Conservation (phyloP, 2,329 filamentous ascomycete species). For the Nemania diffusa region DNA sequence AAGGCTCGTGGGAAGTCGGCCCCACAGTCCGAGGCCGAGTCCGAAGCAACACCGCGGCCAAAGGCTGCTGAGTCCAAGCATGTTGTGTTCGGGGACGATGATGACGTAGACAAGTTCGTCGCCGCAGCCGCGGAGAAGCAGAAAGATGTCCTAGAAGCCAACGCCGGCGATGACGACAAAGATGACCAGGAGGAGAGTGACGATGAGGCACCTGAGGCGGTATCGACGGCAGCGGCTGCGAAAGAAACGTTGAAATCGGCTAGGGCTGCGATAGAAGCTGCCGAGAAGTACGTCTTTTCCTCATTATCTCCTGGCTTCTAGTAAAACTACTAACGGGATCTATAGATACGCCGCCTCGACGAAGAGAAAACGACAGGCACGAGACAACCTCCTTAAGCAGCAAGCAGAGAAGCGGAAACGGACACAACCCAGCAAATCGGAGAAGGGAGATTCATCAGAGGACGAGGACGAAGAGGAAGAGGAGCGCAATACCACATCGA, state of each 20-base stretch:
- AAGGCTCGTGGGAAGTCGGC: not conserved
- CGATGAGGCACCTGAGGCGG: slow-evolving; percentile 67
- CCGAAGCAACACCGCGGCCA: slow-evolving; percentile 33
- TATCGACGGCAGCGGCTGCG: slow-evolving; percentile 64
- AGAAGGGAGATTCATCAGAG: slow-evolving; percentile 21
- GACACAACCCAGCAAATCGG: slow-evolving; percentile 23
- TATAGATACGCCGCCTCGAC: slow-evolving; percentile 60
- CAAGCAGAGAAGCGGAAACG: slow-evolving; percentile 64
- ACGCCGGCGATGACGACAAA: slow-evolving; percentile 40
- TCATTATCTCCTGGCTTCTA: not conserved
- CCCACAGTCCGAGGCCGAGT: slow-evolving; percentile 32
- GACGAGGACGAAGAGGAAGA: slow-evolving; percentile 34
- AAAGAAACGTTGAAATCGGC: slow-evolving; percentile 58
- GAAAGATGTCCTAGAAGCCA: slow-evolving; percentile 14
- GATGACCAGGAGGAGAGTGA: slow-evolving; percentile 55
- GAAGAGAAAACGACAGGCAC: slow-evolving; percentile 66
- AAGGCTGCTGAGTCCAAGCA: slow-evolving; percentile 45
- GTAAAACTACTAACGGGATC: slow-evolving; percentile 16
- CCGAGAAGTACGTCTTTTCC: slow-evolving; percentile 60
- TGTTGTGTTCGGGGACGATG: slow-evolving; percentile 49
- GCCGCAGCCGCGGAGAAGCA: slow-evolving; percentile 41
- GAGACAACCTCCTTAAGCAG: slow-evolving; percentile 64
- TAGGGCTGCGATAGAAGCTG: slow-evolving; percentile 60
- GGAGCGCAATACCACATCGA: slow-evolving; percentile 41
- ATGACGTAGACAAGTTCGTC: slow-evolving; percentile 49